phyloP scores from a whole-genome alignment of 345 rosid species.

The Hevea brasiliensis region DNA sequence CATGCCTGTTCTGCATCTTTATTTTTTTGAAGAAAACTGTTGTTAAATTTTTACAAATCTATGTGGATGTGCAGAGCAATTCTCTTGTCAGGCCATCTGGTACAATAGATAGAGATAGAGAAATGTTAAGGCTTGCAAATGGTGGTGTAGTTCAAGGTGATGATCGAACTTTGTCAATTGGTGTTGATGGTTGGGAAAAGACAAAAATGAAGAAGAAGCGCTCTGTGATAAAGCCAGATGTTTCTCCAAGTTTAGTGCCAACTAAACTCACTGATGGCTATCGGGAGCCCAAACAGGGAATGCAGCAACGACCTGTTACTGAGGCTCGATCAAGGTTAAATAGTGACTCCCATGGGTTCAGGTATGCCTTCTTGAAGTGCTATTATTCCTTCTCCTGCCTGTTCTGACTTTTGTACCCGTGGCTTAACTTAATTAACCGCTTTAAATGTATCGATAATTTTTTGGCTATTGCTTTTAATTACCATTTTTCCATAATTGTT shows the following conservation, averaged over 20 bases:
- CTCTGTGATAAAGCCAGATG: constrained; percentile 74
- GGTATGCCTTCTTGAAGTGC: constrained; percentile 43
- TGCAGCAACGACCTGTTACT: constrained; percentile 51
- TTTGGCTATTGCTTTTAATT: neutral
- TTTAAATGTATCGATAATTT: neutral
- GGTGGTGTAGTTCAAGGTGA: constrained; percentile 61
- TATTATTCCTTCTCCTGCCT: neutral
- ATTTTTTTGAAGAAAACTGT: constrained; percentile 17
- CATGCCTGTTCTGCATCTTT: constrained; percentile 15
- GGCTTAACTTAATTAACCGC: neutral
- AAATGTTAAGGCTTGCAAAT: constrained; percentile 57
- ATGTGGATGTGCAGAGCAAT: constrained; percentile 72
- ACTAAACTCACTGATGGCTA: constrained; percentile 60
- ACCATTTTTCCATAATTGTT: neutral
- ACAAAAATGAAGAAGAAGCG: constrained; percentile 89
- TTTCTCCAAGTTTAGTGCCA: constrained; percentile 48
- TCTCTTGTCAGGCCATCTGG: constrained; percentile 60
- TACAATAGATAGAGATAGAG: constrained; percentile 72
- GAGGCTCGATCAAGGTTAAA: constrained; percentile 67
- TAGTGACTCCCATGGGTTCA: constrained; percentile 70
- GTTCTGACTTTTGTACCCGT: neutral
- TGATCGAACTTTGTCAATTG: constrained; percentile 64
- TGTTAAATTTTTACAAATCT: constrained; percentile 35
- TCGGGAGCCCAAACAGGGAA: constrained; percentile 74
- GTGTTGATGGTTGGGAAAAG: constrained; percentile 93